Evolutionary conservation across 2,329 filamentous ascomycete genomes (phyloP), one percentile per base, ranked within the genome.

Genomic region (Trichoderma lentiforme): DNA sequence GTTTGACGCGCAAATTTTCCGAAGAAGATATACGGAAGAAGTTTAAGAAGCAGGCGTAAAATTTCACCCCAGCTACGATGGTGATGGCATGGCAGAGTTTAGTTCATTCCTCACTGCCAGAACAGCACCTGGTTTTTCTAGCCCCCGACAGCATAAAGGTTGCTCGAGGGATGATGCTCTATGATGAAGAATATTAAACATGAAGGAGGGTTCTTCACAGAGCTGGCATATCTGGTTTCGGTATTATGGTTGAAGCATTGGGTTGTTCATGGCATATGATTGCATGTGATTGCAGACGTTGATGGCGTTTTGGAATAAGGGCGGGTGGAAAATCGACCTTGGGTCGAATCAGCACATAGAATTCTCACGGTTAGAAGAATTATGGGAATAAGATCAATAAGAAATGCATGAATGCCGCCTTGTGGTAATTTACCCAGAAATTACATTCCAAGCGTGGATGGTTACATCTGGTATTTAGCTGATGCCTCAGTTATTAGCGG

Each of bases 1-100:
- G 83, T 21, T 90, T 91, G 82, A 93, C 92, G n/a, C 83, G 86
- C 56, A 83, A 81, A 65, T 93, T 95, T 75, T 86, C 83, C 0
- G 88, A 92, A 77, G 87, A 88, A 73, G 91, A 92, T 72, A 90
- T 93, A 72, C 79, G 76, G 39, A 80, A 81, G 62, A 91, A 90
- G 79, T 92, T 89, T 66, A 75, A 75, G 21, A 74, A 73, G n/a
- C 34, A 53, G 15, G 34, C 28, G 4, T 71, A 66, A 36, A n/a
- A 6, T 15, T 4, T 43, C 9, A 6, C 24, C 24, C 3, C n/a
- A 21, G 14, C 5, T 43, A 14, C 4, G 1, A 61, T 1, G 28
- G 36, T 24, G 24, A 15, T 24, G 53, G 51, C 32, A 65, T 11
- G 64, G 53, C 51, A 65, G 62, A 11, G 24, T 43, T 11, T 30